phyloP scores from a whole-genome alignment of 345 rosid genomes.

The Rhodamnia rubescens region DNA sequence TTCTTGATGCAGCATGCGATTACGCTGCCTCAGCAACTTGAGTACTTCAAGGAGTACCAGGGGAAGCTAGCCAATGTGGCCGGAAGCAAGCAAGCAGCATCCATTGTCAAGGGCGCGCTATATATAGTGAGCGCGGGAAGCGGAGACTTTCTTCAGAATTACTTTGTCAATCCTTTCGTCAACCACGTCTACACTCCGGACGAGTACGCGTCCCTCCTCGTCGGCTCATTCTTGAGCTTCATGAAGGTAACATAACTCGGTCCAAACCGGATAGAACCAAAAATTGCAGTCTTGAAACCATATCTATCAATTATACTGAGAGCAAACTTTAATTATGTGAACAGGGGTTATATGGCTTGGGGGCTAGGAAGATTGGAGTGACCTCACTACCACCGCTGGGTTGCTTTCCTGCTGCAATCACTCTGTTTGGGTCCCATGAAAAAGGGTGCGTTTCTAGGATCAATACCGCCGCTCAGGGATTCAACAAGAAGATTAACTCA shows the following conservation, averaged over 20 bases:
- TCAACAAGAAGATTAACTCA: conserved; percentile 61
- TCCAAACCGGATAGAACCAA: neutral
- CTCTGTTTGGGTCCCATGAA: conserved; percentile 54
- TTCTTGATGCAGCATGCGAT: conserved; percentile 61
- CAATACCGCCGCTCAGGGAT: conserved; percentile 61
- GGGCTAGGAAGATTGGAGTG: conserved; percentile 81
- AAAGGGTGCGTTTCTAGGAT: conserved; percentile 55
- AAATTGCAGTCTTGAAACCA: neutral
- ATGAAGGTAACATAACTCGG: conserved; percentile 32
- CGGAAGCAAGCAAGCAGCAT: conserved; percentile 40
- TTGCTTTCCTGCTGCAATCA: conserved; percentile 74
- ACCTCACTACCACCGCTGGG: conserved; percentile 91
- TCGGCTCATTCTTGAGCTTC: conserved; percentile 40
- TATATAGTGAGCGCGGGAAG: conserved; percentile 74
- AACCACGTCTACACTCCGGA: conserved; percentile 50
- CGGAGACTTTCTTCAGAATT: conserved; percentile 83
- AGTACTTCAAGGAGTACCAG: conserved; percentile 73
- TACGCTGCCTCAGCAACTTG: conserved; percentile 57
- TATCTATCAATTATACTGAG: neutral
- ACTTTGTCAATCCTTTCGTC: conserved; percentile 66
- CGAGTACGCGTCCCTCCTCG: conserved; percentile 52
- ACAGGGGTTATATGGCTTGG: conserved; percentile 52
- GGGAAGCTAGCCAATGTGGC: conserved; percentile 54
- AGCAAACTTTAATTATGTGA: neutral
- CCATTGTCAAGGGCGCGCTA: conserved; percentile 51